Base-by-base conservation (phyloP, 2,329 filamentous ascomycete species). In the Alternaria metachromatica region DNA sequence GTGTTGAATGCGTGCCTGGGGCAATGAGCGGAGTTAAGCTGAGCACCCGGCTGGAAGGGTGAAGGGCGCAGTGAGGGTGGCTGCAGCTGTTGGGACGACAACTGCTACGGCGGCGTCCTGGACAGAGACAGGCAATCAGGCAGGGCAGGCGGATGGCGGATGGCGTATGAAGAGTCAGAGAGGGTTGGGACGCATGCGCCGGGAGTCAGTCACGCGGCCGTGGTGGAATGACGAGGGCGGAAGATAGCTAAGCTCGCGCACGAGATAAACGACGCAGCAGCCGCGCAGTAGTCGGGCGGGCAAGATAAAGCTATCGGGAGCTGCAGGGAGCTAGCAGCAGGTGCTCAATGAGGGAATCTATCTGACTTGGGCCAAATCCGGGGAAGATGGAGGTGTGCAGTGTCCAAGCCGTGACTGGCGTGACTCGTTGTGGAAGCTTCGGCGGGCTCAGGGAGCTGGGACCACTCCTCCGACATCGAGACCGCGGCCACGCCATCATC, bases 131-230 rank as follows among this genome's bases (percentile, higher is more conserved):
- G 37, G 15, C 37, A 41, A 6, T 41, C 37, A 58, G 53, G 57
- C 18, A 23, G 20, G 59, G 54, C 28, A 49, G 58, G 44, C 51
- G 56, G 63, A 57, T 58, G 58, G 44, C 51, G 55, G 62, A 57
- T 60, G 62, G 65, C 61, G 56, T 62, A 48, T 55, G 56, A 55
- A 58, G 53, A 69, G 72, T 66, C 64, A 71, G 71, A 72, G 70
- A 74, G 65, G 58, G 67, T 67, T 68, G 67, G 58, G 65, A 56
- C 57, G 71, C 60, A 62, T 68, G 68, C 59, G 67, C 68, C 60
- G 28, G 61, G 60, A 58, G n/a, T 45, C 65, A 70, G 75, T 73
- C 72, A 75, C 75, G 75, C 75, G 76, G 60, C 76, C 75, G 75
- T 72, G 68, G 58, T 63, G 72, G 64, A 68, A 75, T 77, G 75